These are phyloP conservation scores for Flaveria linearis DNA, from an alignment of 129 eudicot genomes.

Conservation along the genomic window DNA sequence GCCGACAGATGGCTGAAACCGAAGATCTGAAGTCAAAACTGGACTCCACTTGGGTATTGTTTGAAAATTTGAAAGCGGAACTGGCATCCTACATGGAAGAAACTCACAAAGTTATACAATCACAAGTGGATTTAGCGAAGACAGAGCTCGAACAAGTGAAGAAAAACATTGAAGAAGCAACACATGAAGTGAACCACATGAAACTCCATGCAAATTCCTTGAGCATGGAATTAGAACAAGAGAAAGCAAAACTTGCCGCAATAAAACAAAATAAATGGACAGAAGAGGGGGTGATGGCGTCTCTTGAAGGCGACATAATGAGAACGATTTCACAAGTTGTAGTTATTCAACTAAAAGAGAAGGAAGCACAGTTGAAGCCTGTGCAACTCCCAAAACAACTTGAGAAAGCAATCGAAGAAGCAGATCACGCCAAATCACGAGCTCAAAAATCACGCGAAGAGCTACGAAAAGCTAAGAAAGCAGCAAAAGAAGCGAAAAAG, in stretches of 20 bases:
- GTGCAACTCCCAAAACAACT: constrained; percentile 66
- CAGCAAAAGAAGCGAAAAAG: constrained; percentile 55
- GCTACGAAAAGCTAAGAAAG: constrained; percentile 57
- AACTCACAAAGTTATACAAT: constrained; percentile 46
- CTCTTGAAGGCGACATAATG: constrained; percentile 63
- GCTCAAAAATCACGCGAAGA: constrained; percentile 47
- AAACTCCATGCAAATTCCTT: constrained; percentile 56
- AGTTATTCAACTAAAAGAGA: constrained; percentile 54
- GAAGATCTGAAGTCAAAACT: constrained; percentile 58
- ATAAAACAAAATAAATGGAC: constrained; percentile 56
- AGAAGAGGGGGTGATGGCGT: constrained; percentile 56
- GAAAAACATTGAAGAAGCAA: constrained; percentile 49
- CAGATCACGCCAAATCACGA: constrained; percentile 55
- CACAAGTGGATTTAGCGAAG: constrained; percentile 44
- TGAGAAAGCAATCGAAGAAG: constrained; percentile 58
- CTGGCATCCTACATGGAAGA: constrained; percentile 77
- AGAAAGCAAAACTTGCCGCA: constrained; percentile 47
- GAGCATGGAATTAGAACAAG: constrained; percentile 59
- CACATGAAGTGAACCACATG: constrained; percentile 46
- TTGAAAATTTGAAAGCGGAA: constrained; percentile 56
- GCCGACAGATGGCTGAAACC: constrained; percentile 41
- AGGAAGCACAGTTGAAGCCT: constrained; percentile 55
- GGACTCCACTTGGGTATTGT: constrained; percentile 49
- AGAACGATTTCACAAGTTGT: constrained; percentile 40
- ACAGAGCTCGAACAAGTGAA: constrained; percentile 66